These are phyloP conservation scores for Apiospora saccharicola DNA, from an alignment of 2,329 filamentous ascomycete species.

Conservation along the genomic window DNA sequence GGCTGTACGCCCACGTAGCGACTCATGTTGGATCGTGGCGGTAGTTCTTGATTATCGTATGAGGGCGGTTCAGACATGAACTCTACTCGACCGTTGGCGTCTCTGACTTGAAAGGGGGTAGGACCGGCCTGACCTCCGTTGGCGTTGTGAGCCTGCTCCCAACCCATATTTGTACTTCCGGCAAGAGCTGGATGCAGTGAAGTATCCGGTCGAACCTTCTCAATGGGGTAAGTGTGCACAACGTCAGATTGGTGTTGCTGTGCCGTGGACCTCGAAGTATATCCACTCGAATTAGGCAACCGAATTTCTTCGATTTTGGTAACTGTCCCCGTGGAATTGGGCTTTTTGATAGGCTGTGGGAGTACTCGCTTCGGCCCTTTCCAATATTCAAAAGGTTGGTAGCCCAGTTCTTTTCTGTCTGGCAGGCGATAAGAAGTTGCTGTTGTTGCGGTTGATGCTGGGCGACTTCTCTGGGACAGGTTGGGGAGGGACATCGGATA, in stretches of 20 bases:
- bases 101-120: constrained; percentile 26
- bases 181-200: constrained; percentile 5
- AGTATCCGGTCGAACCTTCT: constrained; percentile 14
- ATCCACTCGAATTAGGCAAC: constrained; percentile 22
- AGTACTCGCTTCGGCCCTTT: constrained; percentile 28
- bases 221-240: constrained; percentile 22
- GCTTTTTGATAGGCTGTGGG: constrained; percentile 2
- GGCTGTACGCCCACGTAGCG: constrained; percentile 38
- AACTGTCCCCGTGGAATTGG: constrained; percentile 17
- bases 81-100: constrained; percentile 26
- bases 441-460: constrained; percentile 20
- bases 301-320: constrained; percentile 26
- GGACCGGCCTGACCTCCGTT: constrained; percentile 24
- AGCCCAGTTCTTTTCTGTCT: constrained; percentile 23
- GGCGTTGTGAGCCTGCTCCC: constrained; percentile 19
- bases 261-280: constrained; percentile 6
- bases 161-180: constrained; percentile 27
- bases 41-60: constrained; percentile 24
- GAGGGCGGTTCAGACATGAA: constrained; percentile 25
- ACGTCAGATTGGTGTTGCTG: constrained; percentile 20
- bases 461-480: constrained; percentile 8
- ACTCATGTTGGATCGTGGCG: constrained; percentile 35
- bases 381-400: constrained; percentile 31
- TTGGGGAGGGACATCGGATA: constrained; percentile 16
- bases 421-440: constrained; percentile 8